phyloP scores from a whole-genome alignment of 768 basidiomycete genomes.

The Coprinopsis sp. region DNA sequence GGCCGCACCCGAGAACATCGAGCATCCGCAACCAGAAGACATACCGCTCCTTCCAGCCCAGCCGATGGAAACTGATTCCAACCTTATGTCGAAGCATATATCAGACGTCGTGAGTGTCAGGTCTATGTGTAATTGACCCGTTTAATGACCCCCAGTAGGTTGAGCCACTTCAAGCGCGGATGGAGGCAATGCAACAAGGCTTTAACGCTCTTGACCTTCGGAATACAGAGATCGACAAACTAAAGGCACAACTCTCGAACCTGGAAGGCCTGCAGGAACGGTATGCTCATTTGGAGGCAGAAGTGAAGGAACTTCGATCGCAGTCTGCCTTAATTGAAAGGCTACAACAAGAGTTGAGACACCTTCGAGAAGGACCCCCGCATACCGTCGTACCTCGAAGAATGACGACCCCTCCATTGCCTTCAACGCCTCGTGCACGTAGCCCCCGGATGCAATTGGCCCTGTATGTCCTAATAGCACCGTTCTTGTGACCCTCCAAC shows the following conservation, averaged over 20 bases:
- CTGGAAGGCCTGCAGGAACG: slow-evolving; percentile 29
- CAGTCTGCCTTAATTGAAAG: slow-evolving; percentile 18
- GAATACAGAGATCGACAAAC: slow-evolving; percentile 28
- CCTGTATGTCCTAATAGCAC: background rate
- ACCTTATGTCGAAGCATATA: slow-evolving; percentile 18
- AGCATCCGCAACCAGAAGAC: slow-evolving; percentile 3
- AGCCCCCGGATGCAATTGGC: slow-evolving; percentile 4
- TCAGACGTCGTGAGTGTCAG: slow-evolving; percentile 36
- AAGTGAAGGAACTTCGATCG: slow-evolving; percentile 25
- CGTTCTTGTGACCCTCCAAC: background rate
- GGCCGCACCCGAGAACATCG: slow-evolving; percentile 1
- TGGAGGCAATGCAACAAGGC: slow-evolving; percentile 1
- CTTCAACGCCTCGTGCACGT: slow-evolving; percentile 4
- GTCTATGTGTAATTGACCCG: background rate
- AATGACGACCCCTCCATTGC: background rate
- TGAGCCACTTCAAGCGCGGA: slow-evolving; percentile 12
- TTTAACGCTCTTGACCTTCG: slow-evolving; percentile 12
- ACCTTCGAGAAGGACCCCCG: slow-evolving; percentile 2
- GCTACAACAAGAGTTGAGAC: slow-evolving; percentile 9
- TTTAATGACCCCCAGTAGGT: slow-evolving; percentile 34
- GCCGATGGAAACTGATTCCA: background rate
- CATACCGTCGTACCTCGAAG: background rate
- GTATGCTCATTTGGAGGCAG: slow-evolving; percentile 30
- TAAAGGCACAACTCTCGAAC: slow-evolving; percentile 29
- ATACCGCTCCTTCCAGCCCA: too few species aligned